phyloP scores from a whole-genome alignment of 2,329 filamentous ascomycete genomes.

The Exophiala calicioides region DNA sequence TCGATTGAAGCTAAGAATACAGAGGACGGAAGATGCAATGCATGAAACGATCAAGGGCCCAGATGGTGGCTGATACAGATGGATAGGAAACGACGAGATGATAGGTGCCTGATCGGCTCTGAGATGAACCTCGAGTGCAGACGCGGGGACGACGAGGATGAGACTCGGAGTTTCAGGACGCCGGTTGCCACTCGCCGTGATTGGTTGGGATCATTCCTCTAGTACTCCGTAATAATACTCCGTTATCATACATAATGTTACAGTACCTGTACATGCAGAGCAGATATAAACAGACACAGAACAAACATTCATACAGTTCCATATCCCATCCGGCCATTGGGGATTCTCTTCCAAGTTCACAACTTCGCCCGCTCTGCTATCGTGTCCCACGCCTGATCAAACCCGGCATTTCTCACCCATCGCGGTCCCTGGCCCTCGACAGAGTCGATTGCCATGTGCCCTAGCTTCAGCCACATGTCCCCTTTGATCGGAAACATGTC shows the following conservation, averaged over 20 bases:
- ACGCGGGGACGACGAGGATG: not conserved
- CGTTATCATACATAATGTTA: too few relatives aligned
- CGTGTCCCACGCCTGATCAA: constrained; percentile 44
- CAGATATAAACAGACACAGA: too few relatives aligned
- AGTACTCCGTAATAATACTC: too few relatives aligned
- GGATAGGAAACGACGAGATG: not conserved
- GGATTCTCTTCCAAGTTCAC: too few relatives aligned
- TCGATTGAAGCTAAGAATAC: not conserved
- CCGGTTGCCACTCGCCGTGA: too few relatives aligned
- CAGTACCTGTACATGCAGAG: too few relatives aligned
- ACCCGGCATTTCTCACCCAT: constrained; percentile 46
- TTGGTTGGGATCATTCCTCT: not conserved
- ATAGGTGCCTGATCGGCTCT: too few relatives aligned
- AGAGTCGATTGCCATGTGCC: constrained; percentile 43
- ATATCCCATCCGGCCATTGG: too few relatives aligned
- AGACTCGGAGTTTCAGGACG: too few relatives aligned
- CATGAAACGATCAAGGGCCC: constrained; percentile 13
- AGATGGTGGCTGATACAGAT: too few relatives aligned
- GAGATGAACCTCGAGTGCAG: not conserved
- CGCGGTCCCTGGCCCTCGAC: constrained; percentile 32
- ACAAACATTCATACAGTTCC: too few relatives aligned
- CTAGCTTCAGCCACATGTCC: constrained; percentile 47
- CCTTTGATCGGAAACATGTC: constrained; percentile 40
- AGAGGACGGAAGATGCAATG: not conserved
- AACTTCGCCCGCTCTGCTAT: constrained; percentile 29